Percentiles rank a stretch among this genome's conserved stretches.
Conservation (phyloP, 202 grass and related monocot species). For the Dendrocalamus latiflorus region DNA sequence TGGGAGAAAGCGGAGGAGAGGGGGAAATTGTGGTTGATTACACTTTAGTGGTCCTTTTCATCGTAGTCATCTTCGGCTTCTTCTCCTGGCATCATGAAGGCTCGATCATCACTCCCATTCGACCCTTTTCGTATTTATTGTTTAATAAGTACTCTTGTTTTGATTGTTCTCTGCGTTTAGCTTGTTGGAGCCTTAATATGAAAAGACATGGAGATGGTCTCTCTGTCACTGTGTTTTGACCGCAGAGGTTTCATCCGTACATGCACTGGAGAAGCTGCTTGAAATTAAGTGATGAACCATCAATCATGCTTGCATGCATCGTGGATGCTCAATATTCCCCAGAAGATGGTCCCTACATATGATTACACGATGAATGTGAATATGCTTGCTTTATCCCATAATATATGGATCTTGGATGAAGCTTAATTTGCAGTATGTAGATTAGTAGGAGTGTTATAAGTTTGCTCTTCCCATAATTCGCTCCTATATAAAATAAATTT, state of each 20-base stretch:
- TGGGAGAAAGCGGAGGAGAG: neutral
- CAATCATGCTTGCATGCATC: neutral
- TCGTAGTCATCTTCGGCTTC: conserved; percentile 2
- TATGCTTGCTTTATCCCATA: no score
- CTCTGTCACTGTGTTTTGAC: neutral
- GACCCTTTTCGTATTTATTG: neutral
- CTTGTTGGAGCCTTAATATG: no score
- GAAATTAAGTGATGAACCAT: neutral
- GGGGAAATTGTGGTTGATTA: neutral
- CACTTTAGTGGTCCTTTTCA: neutral
- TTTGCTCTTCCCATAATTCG: neutral
- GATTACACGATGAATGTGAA: neutral
- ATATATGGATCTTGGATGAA: no score
- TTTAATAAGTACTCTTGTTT: neutral
- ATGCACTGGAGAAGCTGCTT: neutral
- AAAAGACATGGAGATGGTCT: neutral
- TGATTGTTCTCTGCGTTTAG: neutral
- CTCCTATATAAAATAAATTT: neutral
- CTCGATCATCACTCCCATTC: neutral
- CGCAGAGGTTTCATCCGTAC: neutral
- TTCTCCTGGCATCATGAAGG: neutral
- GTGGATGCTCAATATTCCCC: neutral
- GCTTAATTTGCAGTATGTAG: neutral
- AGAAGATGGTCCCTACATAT: neutral
- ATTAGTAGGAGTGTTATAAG: neutral